phyloP scores from a whole-genome alignment of 306 rosid species.

The Dicorynia guianensis region DNA sequence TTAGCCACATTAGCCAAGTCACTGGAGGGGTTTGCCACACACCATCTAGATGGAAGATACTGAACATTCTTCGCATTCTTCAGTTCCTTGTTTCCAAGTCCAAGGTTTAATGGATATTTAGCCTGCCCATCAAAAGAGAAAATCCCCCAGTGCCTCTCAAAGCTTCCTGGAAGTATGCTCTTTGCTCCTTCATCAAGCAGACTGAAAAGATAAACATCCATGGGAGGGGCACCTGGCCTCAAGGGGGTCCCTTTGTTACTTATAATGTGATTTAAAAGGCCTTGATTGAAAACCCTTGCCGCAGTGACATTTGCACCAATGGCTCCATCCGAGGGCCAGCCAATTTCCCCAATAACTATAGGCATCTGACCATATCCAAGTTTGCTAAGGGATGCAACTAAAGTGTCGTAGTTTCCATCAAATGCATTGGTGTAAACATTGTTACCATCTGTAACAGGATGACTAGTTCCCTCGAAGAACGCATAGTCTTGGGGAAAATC shows the following conservation, averaged over 20 bases:
- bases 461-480: conserved; percentile 89
- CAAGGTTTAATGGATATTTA: conserved; percentile 80
- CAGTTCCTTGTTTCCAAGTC: conserved; percentile 68
- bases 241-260: conserved; percentile 84
- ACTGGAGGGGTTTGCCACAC: conserved; percentile 77
- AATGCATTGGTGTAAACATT: conserved; percentile 90
- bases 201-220: conserved; percentile 81
- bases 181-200: conserved; percentile 91
- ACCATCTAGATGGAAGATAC: conserved; percentile 95
- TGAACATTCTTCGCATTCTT: conserved; percentile 80
- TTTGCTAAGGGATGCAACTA: conserved; percentile 81
- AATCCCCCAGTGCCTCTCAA: conserved; percentile 98
- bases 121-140: conserved; percentile 95
- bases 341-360: conserved; percentile 83
- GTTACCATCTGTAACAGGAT: conserved; percentile 82
- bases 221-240: conserved; percentile 76
- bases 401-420: conserved; percentile 93
- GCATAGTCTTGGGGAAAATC: conserved; percentile 97
- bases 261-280: conserved; percentile 73
- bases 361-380: conserved; percentile 96
- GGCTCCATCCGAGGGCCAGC: conserved; percentile 98
- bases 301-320: conserved; percentile 83
- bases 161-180: conserved; percentile 85
- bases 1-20: conserved; percentile 65
- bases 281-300: conserved; percentile 88